Evolutionary conservation across 1,139 yeast species (phyloP).

Genomic region (Scheffersomyces lignicola): DNA sequence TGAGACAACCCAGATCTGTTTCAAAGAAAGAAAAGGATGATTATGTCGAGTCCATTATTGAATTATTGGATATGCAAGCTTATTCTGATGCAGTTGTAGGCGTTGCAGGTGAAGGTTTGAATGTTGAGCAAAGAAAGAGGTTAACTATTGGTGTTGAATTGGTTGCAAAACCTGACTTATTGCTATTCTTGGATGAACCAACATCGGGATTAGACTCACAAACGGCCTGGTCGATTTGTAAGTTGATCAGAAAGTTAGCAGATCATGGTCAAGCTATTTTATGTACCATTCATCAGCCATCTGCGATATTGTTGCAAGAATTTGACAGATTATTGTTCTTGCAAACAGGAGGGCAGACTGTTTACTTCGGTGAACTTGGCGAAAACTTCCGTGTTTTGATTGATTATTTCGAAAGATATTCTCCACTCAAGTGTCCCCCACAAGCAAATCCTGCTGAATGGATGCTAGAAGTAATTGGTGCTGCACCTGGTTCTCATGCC

Average conservation of each 20-base stretch:
- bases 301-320: conserved; percentile 35
- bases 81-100: conserved; percentile 42
- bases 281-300: conserved; percentile 44
- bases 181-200: conserved; percentile 38
- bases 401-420: conserved; percentile 56
- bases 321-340: conserved; percentile 36
- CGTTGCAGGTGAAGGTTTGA: conserved; percentile 41
- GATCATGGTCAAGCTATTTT: conserved; percentile 42
- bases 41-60: conserved; percentile 37
- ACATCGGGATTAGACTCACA: conserved; percentile 44
- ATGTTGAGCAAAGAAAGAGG: conserved; percentile 39
- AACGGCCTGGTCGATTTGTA: conserved; percentile 45
- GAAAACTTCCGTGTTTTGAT: conserved; percentile 47
- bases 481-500: conserved; percentile 35
- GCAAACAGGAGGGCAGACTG: conserved; percentile 55
- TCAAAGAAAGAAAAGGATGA: conserved; percentile 31
- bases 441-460: conserved; percentile 57
- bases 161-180: conserved; percentile 38
- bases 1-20: conserved; percentile 33
- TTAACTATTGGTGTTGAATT: conserved; percentile 41
- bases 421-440: conserved; percentile 44
- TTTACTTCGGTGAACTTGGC: conserved; percentile 68
- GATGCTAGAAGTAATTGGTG: conserved; percentile 53
- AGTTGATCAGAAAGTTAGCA: conserved; percentile 40
- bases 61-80: conserved; percentile 33